Evolutionary conservation across 441 rosid species (phyloP), one percentile per base, ranked within the genome.

Genomic region (Syzygium syzygioides): DNA sequence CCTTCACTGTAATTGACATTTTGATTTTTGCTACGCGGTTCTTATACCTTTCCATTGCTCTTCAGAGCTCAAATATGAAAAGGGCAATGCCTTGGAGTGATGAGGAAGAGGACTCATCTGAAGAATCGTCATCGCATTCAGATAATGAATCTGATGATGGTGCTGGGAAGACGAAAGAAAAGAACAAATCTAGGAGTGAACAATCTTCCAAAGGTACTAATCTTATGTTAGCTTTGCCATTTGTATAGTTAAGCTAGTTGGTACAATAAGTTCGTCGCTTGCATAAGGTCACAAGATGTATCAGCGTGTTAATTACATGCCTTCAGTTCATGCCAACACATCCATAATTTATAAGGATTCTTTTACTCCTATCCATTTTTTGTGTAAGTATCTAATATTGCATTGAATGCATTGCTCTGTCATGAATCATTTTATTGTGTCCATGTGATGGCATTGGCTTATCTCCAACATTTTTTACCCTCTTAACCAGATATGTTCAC

Each of bases 51-150:
- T 6, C 83, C 8, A 5, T 41, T 23, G 11, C 19, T 79, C 64
- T 53, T 30, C 52, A 56, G 86, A 79, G 48, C n/a, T 53, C 86
- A 62, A 87, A 30, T 86, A 97, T 95, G 99, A 96, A 96, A 94
- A 94, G 98, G 93, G 88, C 92, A 86, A 91, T 94, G 91, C 93
- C 95, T 53, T 96, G 98, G 98, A 92, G 92, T 88, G 96, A 94
- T 83, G 91, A 94, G 88, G 96, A 94, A 11, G 91, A 91, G 5
- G 94, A 88, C 87, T 92, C 93, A 14, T 94, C 94, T 11, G 95
- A 94, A 64, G 93, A 94, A 84, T 93, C 96, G 4, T 94, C 95
- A 5, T 95, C 98, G 11, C 87, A 86, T 80, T 93, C 97, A 52
- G 96, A 94, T 86, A 89, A 95, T 9, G 94, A 94, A 79, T 86